These are phyloP conservation scores for Physaria fendleri DNA, from an alignment of 345 rosid species.

Conservation along the genomic window DNA sequence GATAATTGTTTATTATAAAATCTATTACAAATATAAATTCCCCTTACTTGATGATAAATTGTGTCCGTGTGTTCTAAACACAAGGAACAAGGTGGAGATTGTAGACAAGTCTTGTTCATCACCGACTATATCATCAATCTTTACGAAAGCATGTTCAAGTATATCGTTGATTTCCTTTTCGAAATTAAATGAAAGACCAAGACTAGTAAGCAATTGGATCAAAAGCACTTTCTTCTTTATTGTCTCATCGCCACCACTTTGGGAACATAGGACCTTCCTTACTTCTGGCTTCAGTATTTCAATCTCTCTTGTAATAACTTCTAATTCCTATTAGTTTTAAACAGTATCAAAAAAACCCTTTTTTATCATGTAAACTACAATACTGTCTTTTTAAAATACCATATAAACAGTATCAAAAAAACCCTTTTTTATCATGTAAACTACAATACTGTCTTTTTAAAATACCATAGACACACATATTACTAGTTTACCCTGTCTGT, in stretches of 20 bases:
- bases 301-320: conserved; percentile 5
- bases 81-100: conserved; percentile 5
- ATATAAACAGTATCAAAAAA: no score
- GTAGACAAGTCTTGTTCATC: conserved; percentile 4
- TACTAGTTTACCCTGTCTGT: no score
- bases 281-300: not conserved
- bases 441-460: no score
- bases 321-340: not conserved
- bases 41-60: conserved; percentile 6
- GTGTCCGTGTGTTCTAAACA: conserved; percentile 17
- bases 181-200: conserved; percentile 19
- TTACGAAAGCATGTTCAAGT: conserved; percentile 1
- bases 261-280: not conserved
- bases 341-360: no score
- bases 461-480: no score
- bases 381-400: no score
- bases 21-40: not conserved
- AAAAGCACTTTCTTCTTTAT: not conserved
- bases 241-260: not conserved
- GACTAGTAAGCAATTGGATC: not conserved
- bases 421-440: no score
- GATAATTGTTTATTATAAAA: not conserved
- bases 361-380: no score
- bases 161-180: conserved; percentile 5
- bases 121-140: not conserved